Percentiles rank a stretch among this genome's conserved stretches.
phyloP scores from a whole-genome alignment of 352 stramenopile genomes.

The Globisporangium paroecandrum region DNA sequence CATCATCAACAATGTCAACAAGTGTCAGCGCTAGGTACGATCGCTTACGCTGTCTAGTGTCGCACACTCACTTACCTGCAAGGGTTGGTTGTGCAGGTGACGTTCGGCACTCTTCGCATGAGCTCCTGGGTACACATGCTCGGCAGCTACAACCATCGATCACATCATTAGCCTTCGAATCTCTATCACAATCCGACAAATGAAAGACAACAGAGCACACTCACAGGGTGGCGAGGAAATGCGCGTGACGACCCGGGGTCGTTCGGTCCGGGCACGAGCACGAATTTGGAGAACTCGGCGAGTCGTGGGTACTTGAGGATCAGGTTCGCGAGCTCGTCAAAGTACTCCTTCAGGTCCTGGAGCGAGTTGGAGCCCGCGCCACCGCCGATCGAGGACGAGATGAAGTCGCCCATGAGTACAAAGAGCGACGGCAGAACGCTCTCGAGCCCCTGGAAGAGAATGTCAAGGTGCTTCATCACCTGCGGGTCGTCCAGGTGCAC shows the following conservation, averaged over 20 bases:
- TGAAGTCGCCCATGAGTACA: conserved; percentile 94
- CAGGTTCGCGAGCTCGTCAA: conserved; percentile 90
- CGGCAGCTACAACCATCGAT: conserved; percentile 39
- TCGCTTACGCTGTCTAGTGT: background rate
- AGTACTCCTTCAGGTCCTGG: conserved; percentile 79
- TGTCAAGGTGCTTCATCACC: conserved; percentile 87
- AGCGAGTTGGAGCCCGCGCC: conserved; percentile 61
- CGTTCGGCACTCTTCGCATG: conserved; percentile 59
- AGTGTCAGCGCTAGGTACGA: background rate
- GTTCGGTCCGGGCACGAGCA: conserved; percentile 91
- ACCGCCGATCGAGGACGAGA: conserved; percentile 73
- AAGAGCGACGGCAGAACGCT: conserved; percentile 80
- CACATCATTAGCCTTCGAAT: background rate
- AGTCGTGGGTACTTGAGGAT: conserved; percentile 86
- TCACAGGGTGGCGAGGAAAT: conserved; percentile 78
- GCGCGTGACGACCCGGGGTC: conserved; percentile 84
- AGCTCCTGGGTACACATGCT: conserved; percentile 73
- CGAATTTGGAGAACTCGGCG: conserved; percentile 82
- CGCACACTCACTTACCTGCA: conserved; percentile 47
- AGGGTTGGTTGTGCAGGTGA: conserved; percentile 89
- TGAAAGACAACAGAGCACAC: background rate
- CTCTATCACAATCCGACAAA: background rate
- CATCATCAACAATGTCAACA: background rate
- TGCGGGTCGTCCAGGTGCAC: conserved; percentile 91
- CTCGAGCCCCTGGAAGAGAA: conserved; percentile 88